These are phyloP conservation scores for Alternaria angustiovoidea DNA, from an alignment of 2,329 filamentous ascomycete genomes.

Conservation along the genomic window DNA sequence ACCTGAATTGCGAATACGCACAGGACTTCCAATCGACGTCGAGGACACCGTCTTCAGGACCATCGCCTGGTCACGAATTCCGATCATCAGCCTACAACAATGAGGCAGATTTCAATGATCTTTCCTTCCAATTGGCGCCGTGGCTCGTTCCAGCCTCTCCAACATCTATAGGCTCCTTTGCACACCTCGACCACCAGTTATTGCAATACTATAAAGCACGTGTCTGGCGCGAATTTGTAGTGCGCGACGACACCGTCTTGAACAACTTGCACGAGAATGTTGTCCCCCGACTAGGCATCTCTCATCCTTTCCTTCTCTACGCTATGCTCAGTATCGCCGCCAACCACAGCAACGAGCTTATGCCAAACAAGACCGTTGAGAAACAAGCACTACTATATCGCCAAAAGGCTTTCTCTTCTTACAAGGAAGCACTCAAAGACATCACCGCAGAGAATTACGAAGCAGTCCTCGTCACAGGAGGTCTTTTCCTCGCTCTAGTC, in stretches of 20 bases:
- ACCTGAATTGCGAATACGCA: slow-evolving; percentile 36
- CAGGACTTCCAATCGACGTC: slow-evolving; percentile 18
- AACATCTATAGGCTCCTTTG: slow-evolving; percentile 34
- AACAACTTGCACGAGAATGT: slow-evolving; percentile 32
- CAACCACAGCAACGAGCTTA: slow-evolving; percentile 26
- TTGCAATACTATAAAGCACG: slow-evolving; percentile 37
- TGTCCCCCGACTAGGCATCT: slow-evolving; percentile 33
- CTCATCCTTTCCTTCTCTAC: slow-evolving; percentile 35
- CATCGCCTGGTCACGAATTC: not conserved
- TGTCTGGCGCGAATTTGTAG: slow-evolving; percentile 36
- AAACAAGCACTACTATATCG: slow-evolving; percentile 34
- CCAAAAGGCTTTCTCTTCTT: slow-evolving; percentile 36
- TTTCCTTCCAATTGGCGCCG: slow-evolving; percentile 7
- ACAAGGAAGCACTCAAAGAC: slow-evolving; percentile 36
- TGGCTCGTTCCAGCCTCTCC: slow-evolving; percentile 30
- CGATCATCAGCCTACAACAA: not conserved
- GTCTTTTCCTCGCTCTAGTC: slow-evolving; percentile 35
- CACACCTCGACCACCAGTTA: slow-evolving; percentile 27
- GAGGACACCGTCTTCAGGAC: not conserved
- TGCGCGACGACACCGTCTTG: slow-evolving; percentile 26
- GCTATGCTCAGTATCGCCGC: slow-evolving; percentile 41
- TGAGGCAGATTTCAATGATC: slow-evolving; percentile 25
- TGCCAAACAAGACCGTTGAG: slow-evolving; percentile 21
- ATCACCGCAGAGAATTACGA: slow-evolving; percentile 47
- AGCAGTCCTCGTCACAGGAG: slow-evolving; percentile 36